Conservation (phyloP, 805 yeast genomes). For the Myxozyma neglecta region DNA sequence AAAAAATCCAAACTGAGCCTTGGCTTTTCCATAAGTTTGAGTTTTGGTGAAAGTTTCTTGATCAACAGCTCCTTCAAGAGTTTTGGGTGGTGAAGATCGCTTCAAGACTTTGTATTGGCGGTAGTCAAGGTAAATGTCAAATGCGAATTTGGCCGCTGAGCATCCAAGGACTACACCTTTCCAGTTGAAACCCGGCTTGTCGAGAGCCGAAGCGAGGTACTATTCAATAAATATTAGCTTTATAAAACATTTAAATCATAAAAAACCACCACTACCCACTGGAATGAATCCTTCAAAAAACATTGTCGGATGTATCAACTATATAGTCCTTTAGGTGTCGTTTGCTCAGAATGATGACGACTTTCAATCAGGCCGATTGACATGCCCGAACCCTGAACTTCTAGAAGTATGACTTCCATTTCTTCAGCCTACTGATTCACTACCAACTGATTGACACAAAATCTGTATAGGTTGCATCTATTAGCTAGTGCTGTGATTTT, state of each 20-base stretch:
- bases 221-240: not conserved
- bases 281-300: slow-evolving; percentile 14
- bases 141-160: slow-evolving; percentile 69
- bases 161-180: slow-evolving; percentile 71
- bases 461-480: too few species aligned
- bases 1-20: slow-evolving; percentile 66
- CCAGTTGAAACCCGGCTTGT: slow-evolving; percentile 76
- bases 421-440: too few species aligned
- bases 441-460: too few species aligned
- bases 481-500: too few species aligned
- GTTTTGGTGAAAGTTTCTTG: slow-evolving; percentile 73
- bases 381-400: not conserved
- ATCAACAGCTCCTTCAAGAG: slow-evolving; percentile 67
- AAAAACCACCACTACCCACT: slow-evolving; percentile 1
- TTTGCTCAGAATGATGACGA: not conserved
- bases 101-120: slow-evolving; percentile 74
- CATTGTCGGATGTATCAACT: not conserved
- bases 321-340: not conserved
- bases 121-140: slow-evolving; percentile 69
- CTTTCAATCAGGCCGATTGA: not conserved
- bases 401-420: not conserved
- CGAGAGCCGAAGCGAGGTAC: slow-evolving; percentile 40
- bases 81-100: slow-evolving; percentile 60
- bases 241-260: not conserved
- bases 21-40: slow-evolving; percentile 76